Percentiles rank a stretch among this genome's conserved stretches.
Evolutionary conservation across 75 land plant genomes (phyloP).

Genomic region (Pinus albicaulis): DNA sequence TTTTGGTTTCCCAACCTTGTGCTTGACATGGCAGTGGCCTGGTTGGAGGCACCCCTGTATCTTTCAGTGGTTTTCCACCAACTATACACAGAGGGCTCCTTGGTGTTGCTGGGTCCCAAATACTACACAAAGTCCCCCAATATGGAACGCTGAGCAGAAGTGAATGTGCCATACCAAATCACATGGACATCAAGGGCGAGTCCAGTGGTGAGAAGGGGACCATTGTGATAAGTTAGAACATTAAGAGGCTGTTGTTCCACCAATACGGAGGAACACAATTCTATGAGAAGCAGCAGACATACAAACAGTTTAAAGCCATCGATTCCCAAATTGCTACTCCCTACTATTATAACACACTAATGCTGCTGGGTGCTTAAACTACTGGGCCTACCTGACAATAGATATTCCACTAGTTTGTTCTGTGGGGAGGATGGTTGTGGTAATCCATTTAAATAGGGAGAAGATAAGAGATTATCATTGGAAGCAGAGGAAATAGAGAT

Average conservation of each 20-base stretch:
- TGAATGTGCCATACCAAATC: constrained; percentile 77
- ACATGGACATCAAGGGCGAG: constrained; percentile 27
- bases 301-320: neutral
- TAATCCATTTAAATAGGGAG: too few species aligned
- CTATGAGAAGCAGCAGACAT: neutral
- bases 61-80: constrained; percentile 18
- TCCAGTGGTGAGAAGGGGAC: constrained; percentile 47
- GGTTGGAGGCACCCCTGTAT: constrained; percentile 7
- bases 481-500: too few species aligned
- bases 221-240: constrained; percentile 56
- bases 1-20: constrained; percentile 21
- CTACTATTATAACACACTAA: neutral
- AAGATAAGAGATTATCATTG: too few species aligned
- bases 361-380: too few species aligned
- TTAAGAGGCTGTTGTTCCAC: constrained; percentile 26
- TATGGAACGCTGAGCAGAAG: constrained; percentile 42
- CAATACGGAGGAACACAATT: neutral
- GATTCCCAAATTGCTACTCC: neutral
- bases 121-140: constrained; percentile 59
- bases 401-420: too few species aligned
- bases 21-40: neutral
- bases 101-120: constrained; percentile 3
- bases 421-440: too few species aligned
- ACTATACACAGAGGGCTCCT: neutral
- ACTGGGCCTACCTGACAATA: neutral